Evolutionary conservation across 2,329 filamentous ascomycete genomes (phyloP).

Genomic region (Ophiobolus disseminans): DNA sequence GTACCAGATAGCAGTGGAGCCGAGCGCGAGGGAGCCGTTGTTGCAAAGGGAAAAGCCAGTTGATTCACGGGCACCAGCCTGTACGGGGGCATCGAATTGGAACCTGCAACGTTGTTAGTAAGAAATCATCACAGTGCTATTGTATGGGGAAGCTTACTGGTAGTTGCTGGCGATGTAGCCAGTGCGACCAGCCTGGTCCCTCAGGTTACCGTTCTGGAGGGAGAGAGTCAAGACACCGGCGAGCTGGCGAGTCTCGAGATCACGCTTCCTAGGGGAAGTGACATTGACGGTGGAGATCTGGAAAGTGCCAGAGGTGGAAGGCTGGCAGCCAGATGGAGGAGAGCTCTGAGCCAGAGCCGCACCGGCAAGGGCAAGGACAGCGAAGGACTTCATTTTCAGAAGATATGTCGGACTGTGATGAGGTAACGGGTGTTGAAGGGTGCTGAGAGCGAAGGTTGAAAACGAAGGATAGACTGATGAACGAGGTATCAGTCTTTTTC

Average conservation of each 20-base stretch:
- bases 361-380: conserved; percentile 38
- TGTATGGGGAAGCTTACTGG: conserved; percentile 64
- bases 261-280: conserved; percentile 41
- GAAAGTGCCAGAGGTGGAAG: conserved; percentile 63
- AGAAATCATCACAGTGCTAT: no score
- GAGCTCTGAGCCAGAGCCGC: conserved; percentile 36
- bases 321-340: conserved; percentile 61
- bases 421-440: conserved; percentile 6
- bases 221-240: conserved; percentile 63
- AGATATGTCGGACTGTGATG: conserved; percentile 15
- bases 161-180: conserved; percentile 82
- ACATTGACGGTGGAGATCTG: conserved; percentile 64
- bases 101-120: conserved; percentile 39
- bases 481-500: conserved; percentile 47
- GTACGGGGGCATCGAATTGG: conserved; percentile 54
- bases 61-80: conserved; percentile 74
- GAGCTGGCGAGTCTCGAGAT: conserved; percentile 36
- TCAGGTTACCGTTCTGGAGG: conserved; percentile 69
- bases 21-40: conserved; percentile 72
- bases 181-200: conserved; percentile 69
- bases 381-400: conserved; percentile 42
- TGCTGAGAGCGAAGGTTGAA: conserved; percentile 12
- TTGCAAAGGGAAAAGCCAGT: conserved; percentile 75
- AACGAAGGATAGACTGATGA: conserved; percentile 42
- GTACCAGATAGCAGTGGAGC: conserved; percentile 66